Conservation (phyloP, 148 eudicot species). For the Linanthus parryae region DNA sequence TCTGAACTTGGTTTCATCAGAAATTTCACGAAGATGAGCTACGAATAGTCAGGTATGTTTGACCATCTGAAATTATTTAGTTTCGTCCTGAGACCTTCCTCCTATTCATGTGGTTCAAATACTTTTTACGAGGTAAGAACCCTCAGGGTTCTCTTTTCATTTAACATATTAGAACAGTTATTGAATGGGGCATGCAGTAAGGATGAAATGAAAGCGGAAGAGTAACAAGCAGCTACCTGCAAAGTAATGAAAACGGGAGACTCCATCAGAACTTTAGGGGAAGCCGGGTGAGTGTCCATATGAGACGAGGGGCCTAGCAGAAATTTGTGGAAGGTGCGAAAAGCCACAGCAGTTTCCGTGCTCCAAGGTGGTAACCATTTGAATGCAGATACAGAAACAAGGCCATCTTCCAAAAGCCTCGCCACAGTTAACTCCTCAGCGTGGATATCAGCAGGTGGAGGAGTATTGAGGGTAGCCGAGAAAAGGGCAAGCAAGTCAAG, state of each 20-base stretch:
- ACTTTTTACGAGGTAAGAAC: no score
- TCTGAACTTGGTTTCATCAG: no score
- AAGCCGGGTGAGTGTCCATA: conserved; percentile 36
- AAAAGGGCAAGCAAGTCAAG: conserved; percentile 73
- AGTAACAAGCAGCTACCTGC: conserved; percentile 57
- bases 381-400: conserved; percentile 62
- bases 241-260: conserved; percentile 60
- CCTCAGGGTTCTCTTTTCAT: no score
- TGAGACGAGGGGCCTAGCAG: conserved; percentile 67
- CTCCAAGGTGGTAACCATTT: conserved; percentile 99
- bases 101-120: no score
- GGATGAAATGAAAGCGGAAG: no score
- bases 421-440: conserved; percentile 24
- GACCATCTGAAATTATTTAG: no score
- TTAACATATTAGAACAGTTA: no score
- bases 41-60: no score
- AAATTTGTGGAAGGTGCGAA: conserved; percentile 72
- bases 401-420: conserved; percentile 57
- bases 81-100: no score
- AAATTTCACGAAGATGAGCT: no score
- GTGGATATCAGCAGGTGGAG: conserved; percentile 7
- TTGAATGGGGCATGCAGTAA: no score
- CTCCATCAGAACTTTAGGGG: conserved; percentile 34
- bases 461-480: conserved; percentile 31
- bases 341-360: conserved; percentile 82